Evolutionary conservation across 2,329 filamentous ascomycete species (phyloP).

Genomic region (Colletotrichum phormii): DNA sequence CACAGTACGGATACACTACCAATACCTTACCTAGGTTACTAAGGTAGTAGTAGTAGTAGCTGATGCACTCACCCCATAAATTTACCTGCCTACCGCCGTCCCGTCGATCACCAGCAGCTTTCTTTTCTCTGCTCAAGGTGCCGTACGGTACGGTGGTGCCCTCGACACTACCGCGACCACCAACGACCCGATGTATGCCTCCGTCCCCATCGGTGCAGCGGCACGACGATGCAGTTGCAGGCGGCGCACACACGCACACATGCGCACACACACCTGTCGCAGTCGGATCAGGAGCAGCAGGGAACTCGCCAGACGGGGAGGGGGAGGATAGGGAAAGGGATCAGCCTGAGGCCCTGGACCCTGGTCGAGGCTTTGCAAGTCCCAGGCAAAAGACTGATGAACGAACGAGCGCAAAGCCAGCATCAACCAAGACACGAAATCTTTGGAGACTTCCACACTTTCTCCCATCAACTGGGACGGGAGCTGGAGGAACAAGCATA

Average conservation of each 20-base stretch:
- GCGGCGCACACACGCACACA: neutral
- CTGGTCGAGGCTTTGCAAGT: slow-evolving; percentile 20
- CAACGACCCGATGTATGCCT: neutral
- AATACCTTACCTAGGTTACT: neutral
- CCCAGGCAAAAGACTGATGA: slow-evolving; percentile 12
- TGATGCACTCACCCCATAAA: neutral
- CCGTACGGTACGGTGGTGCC: neutral
- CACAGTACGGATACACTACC: neutral
- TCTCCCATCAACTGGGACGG: slow-evolving; percentile 22
- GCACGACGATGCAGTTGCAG: slow-evolving; percentile 8
- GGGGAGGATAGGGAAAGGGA: neutral
- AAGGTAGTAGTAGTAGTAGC: neutral
- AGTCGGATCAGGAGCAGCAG: slow-evolving; percentile 21
- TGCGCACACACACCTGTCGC: slow-evolving; percentile 8
- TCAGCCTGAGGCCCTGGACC: slow-evolving; percentile 25
- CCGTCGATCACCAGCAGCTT: neutral
- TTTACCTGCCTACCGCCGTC: neutral
- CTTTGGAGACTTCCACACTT: slow-evolving; percentile 10
- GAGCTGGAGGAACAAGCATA: slow-evolving; percentile 20
- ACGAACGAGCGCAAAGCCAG: slow-evolving; percentile 27
- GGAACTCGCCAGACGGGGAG: neutral
- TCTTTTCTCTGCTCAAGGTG: neutral
- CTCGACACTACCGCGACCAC: neutral
- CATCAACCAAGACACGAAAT: slow-evolving; percentile 33
- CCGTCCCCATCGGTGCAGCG: slow-evolving; percentile 1